These are phyloP conservation scores for Cnidoscolus chayamansa DNA, from an alignment of 441 rosid genomes.

Conservation along the genomic window DNA sequence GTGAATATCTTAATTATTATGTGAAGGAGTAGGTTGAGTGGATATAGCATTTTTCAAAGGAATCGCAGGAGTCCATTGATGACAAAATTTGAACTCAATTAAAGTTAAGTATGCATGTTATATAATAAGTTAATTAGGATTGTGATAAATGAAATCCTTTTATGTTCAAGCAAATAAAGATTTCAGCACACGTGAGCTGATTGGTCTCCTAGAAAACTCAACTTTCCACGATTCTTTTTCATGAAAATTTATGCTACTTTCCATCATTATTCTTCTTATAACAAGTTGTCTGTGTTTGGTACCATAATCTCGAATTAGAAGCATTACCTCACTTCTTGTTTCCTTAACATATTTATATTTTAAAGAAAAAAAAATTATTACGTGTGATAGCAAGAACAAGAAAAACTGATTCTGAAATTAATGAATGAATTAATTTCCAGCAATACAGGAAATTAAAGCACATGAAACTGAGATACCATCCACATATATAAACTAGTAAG, in stretches of 20 bases:
- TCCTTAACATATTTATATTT: too few species aligned
- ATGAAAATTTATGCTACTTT: not conserved
- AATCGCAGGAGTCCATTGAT: too few species aligned
- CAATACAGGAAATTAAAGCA: not conserved
- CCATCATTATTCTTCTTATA: not conserved
- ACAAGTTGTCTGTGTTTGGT: slow-evolving; percentile 18
- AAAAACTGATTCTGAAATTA: not conserved
- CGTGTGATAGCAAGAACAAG: not conserved
- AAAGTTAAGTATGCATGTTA: too few species aligned
- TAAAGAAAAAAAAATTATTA: too few species aligned
- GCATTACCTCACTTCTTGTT: too few species aligned
- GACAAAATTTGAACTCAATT: too few species aligned
- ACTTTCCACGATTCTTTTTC: not conserved
- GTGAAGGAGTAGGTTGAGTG: too few species aligned
- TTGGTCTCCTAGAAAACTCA: not conserved
- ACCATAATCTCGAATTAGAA: slow-evolving; percentile 10
- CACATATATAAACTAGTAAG: too few species aligned
- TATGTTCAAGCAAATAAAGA: not conserved
- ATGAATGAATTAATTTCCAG: not conserved
- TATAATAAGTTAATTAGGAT: too few species aligned
- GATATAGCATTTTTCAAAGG: too few species aligned
- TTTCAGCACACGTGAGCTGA: slow-evolving; percentile 10
- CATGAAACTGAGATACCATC: not conserved
- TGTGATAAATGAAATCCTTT: too few species aligned
- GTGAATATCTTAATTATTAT: too few species aligned